A percentile compares a stretch with the other conserved stretches of the same genome.
Conservation (phyloP, 2,329 filamentous ascomycete species). For the Esteya vermicola region DNA sequence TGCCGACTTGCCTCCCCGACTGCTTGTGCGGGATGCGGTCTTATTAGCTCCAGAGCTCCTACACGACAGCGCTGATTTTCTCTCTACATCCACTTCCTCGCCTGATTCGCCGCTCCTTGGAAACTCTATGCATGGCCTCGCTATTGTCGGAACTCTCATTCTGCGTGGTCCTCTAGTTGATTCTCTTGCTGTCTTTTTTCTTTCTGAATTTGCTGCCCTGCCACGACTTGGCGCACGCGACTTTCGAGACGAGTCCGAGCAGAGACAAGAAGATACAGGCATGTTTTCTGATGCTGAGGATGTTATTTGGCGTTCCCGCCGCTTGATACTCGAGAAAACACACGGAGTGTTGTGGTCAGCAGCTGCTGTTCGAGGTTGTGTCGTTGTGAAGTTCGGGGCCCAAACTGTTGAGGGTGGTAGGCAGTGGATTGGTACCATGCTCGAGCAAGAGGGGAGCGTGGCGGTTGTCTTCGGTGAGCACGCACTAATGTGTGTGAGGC, state of each 20-base stretch:
- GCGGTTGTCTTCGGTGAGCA: constrained; percentile 62
- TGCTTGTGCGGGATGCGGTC: constrained; percentile 77
- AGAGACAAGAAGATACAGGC: constrained; percentile 8
- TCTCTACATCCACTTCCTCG: not conserved
- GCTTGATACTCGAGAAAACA: constrained; percentile 43
- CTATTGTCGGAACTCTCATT: constrained; percentile 74
- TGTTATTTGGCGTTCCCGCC: constrained; percentile 38
- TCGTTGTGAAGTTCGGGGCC: constrained; percentile 84
- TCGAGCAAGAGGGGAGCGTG: constrained; percentile 61
- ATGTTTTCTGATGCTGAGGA: no score
- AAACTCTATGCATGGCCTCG: constrained; percentile 58
- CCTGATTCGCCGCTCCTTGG: constrained; percentile 21
- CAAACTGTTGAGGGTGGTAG: constrained; percentile 67
- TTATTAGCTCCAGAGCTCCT: constrained; percentile 31
- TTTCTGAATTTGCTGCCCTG: constrained; percentile 61
- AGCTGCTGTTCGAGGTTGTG: constrained; percentile 65
- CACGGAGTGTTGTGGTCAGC: constrained; percentile 67
- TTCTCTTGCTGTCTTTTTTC: constrained; percentile 56
- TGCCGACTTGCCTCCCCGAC: no score
- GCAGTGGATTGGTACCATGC: constrained; percentile 64
- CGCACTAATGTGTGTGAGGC: constrained; percentile 61
- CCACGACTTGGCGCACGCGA: constrained; percentile 74
- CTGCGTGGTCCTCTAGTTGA: constrained; percentile 60
- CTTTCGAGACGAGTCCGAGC: constrained; percentile 44
- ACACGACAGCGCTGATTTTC: constrained; percentile 20